Base-by-base conservation (phyloP, 2,329 filamentous ascomycete species). In the Fusarium mexicanum region DNA sequence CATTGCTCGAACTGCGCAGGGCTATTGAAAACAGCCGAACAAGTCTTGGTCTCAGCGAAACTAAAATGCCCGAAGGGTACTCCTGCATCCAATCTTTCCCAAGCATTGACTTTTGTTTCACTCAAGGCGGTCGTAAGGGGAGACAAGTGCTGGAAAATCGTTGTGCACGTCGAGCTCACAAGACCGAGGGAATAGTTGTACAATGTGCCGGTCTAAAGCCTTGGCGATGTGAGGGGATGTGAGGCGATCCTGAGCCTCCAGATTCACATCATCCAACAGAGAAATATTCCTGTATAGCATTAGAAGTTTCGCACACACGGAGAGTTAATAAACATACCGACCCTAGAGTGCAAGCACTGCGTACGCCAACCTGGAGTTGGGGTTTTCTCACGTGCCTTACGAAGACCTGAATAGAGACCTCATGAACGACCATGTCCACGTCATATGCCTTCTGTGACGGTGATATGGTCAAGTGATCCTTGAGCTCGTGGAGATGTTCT, bases 181-280 rank as follows among this genome's bases (percentile, higher is more conserved):
- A 0, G 92, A 83, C 37, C 94, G 81, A 3, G 90, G 86, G 24
- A 93, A 83, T 5, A 75, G 24, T 11, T 40, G 69, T 13, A 40
- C 11, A 17, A 66, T 38, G 26, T 74, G 64, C 16, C 55, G 24
- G 31, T 22, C n/a, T 29, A 31, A 16, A 37, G 61, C 64, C 88
- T 84, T 89, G 91, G 95, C 1, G 95, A 82, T 2, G 83, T 85
- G 12, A 91, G 91, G 95, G 1, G 95, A 82, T 2, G 83, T 85
- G 12, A 91, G 84, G 75, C 92, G 94, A 79, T 95, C 93, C 38
- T 91, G 86, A 13, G 93, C 88, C 78, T 95, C 93, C 3, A 96
- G 84, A 33, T 84, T 87, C 16, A 94, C 83, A 80, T 95, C 93
- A 37, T 90, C 87, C 1, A 93, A 89, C 24, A 92, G 88, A 2